Evolutionary conservation across 2,329 filamentous ascomycete genomes (phyloP).

Genomic region (Fusarium sp.): DNA sequence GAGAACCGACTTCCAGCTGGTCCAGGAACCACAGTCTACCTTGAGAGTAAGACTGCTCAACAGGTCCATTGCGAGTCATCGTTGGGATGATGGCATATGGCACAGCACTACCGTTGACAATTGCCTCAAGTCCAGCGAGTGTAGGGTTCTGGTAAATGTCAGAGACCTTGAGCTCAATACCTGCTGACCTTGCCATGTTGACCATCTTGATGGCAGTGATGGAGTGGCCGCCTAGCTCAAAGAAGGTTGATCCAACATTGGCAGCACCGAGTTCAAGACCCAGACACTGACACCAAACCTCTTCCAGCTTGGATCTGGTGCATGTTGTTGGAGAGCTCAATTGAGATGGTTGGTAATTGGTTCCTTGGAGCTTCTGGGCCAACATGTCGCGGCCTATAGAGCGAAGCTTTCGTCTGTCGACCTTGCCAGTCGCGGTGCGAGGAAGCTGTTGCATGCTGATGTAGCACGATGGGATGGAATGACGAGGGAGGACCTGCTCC

Average conservation of each 20-base stretch:
- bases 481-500: not conserved
- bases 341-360: no score
- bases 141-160: slow-evolving; percentile 7
- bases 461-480: not conserved
- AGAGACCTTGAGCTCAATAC: not conserved
- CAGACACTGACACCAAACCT: not conserved
- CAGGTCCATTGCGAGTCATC: not conserved
- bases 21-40: slow-evolving; percentile 13
- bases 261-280: fast-evolving
- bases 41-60: slow-evolving; percentile 14
- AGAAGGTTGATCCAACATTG: not conserved
- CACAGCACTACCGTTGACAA: not conserved
- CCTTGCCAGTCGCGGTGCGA: slow-evolving; percentile 1
- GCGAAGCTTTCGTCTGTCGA: not conserved
- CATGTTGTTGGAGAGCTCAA: no score
- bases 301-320: not conserved
- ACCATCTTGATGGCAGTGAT: slow-evolving; percentile 15
- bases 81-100: not conserved
- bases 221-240: not conserved
- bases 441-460: not conserved
- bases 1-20: not conserved
- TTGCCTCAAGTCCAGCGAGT: not conserved
- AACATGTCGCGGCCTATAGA: not conserved
- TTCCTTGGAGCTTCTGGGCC: fast-evolving
- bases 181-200: not conserved